Percentiles rank a stretch among this genome's conserved stretches.
Evolutionary conservation across 75 land plant species (phyloP).

Genomic region (Larix kaempferi): DNA sequence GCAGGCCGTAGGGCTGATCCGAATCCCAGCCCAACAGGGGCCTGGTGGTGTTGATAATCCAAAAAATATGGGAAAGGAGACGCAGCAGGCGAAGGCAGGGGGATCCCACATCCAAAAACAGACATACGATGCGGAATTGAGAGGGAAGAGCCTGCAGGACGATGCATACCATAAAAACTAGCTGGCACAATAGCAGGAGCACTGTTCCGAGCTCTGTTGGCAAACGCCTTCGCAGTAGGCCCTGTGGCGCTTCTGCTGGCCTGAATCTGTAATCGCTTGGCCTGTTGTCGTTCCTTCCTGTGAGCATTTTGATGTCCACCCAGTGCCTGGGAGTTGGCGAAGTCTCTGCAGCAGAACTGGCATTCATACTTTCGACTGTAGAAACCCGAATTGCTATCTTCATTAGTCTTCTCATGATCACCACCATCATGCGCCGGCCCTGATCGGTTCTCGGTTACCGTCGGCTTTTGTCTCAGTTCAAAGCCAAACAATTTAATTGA

Average conservation of each 20-base stretch:
- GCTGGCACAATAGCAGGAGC: too few relatives aligned
- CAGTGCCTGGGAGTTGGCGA: slow-evolving; percentile 45
- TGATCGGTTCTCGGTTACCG: neutral
- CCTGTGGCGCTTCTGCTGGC: slow-evolving; percentile 8
- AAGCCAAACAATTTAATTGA: neutral
- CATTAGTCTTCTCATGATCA: too few relatives aligned
- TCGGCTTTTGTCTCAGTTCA: neutral
- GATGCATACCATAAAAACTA: neutral
- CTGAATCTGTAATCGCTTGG: slow-evolving; percentile 35
- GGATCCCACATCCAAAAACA: neutral
- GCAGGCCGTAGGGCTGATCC: neutral
- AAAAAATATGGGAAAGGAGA: neutral
- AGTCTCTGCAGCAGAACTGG: slow-evolving; percentile 35
- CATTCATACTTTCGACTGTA: slow-evolving; percentile 31
- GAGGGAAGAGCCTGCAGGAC: neutral
- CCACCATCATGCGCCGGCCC: neutral
- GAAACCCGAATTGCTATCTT: neutral
- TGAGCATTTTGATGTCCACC: slow-evolving; percentile 53
- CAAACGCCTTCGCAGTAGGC: neutral
- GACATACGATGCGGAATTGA: neutral
- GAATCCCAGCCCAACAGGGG: neutral
- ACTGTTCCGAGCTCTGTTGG: neutral
- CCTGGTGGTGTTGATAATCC: neutral
- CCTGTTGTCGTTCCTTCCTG: neutral
- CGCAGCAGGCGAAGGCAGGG: neutral